These are phyloP conservation scores for Clonostachys chloroleuca DNA, from an alignment of 2,329 filamentous ascomycete genomes.

Conservation along the genomic window DNA sequence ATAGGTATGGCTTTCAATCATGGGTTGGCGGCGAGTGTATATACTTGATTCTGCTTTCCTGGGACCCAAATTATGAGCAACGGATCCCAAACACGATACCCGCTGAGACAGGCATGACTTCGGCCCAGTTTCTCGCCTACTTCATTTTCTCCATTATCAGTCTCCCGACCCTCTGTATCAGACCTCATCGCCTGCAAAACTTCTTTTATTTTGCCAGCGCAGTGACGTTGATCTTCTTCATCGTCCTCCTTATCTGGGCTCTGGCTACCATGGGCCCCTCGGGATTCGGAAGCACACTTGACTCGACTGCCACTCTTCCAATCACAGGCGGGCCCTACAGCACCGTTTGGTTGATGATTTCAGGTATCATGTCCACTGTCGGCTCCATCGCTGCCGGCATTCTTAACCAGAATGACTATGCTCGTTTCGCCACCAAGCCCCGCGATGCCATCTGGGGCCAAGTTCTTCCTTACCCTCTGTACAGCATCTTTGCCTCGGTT, in stretches of 20 bases:
- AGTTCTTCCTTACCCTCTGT: slow-evolving; percentile 6
- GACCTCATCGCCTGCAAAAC: slow-evolving; percentile 15
- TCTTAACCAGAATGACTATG: slow-evolving; percentile 11
- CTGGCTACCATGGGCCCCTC: slow-evolving; percentile 6
- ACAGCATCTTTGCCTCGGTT: slow-evolving; percentile 28
- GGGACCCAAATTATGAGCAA: slow-evolving; percentile 30
- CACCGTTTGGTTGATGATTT: background rate
- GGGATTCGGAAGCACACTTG: slow-evolving; percentile 6
- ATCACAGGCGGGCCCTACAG: background rate
- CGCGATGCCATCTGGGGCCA: slow-evolving; percentile 9
- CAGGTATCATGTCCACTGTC: slow-evolving; percentile 12
- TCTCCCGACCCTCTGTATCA: slow-evolving; percentile 13
- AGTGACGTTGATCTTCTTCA: slow-evolving; percentile 9
- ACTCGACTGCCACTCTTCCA: slow-evolving; percentile 9
- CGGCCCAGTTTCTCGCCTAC: slow-evolving; percentile 1
- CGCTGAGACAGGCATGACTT: slow-evolving; percentile 23
- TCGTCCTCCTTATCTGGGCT: slow-evolving; percentile 13
- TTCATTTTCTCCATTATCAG: slow-evolving; percentile 8
- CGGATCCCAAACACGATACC: slow-evolving; percentile 34
- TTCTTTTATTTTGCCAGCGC: slow-evolving; percentile 14
- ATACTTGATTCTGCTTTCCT: slow-evolving; percentile 18
- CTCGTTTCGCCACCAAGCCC: slow-evolving; percentile 9
- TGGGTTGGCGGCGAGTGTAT: slow-evolving; percentile 16
- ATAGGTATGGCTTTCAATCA: slow-evolving; percentile 12
- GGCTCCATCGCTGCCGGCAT: slow-evolving; percentile 9